Evolutionary conservation across 257 asterid genomes (phyloP), one percentile per base, ranked within the genome.

Genomic region (Ajuga chamaepitys): DNA sequence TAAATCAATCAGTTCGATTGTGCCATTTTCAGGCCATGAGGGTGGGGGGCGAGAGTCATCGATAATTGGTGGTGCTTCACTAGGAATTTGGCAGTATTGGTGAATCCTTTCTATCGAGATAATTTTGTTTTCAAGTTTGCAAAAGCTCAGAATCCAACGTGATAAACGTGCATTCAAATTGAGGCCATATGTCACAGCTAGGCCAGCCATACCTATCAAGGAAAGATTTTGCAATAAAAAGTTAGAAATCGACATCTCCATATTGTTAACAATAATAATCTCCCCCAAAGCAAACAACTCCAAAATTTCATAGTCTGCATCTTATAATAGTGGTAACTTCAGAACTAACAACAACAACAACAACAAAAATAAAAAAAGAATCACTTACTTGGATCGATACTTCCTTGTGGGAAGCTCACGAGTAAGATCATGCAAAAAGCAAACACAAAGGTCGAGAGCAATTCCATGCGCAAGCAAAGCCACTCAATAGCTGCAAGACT

Each of bases 381-480:
- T 17, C 70, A 74, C 95, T 80, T 79, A 94, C 99, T 94, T 76
- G 99, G 99, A 65, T 94, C 98, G 61, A 90, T 94, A 75, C 78
- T 81, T 75, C 95, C 95, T 24, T 74, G 93, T 30, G 98, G 99
- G 60, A 94, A 86, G 95, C 98, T 94, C 76, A 94, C 99, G 10
- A 94, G 95, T 72, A 94, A 81, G 78, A 90, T 71, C 95, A 94
- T 90, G 78, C 99, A 94, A 70, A 94, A 94, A 56, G 99, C 95
- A 77, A 94, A 90, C 42, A 90, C 99, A 58, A 86, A 86, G 5
- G 99, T 94, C 0, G 99, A 94, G 42, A 94, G 98, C 81, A 94
- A 73, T 77, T 94, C 99, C 99, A 94, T 94, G 45, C 99, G 92
- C 61, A 94, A 72, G 77, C 99, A 94, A 63, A 94, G 98, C 99